Evolutionary conservation across 2,329 filamentous ascomycete species (phyloP).

Genomic region (Eutypa lata): DNA sequence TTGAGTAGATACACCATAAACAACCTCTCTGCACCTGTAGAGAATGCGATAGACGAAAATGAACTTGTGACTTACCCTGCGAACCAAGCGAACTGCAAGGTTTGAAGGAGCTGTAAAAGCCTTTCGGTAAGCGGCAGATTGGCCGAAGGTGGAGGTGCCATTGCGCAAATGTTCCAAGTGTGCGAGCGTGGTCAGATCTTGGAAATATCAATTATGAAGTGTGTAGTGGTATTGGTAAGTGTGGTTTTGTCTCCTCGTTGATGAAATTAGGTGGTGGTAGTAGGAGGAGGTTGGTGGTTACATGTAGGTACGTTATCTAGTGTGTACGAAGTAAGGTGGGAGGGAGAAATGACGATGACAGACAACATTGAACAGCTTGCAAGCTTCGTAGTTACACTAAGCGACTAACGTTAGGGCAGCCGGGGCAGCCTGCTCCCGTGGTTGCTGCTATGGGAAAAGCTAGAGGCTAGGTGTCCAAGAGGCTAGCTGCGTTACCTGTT

Average conservation of each 20-base stretch:
- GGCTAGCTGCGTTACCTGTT: too few species aligned
- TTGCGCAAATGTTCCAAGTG: constrained; percentile 29
- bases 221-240: neutral
- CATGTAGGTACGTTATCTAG: too few species aligned
- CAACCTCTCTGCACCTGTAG: too few species aligned
- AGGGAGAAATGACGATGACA: neutral
- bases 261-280: neutral
- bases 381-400: too few species aligned
- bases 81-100: constrained; percentile 63
- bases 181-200: neutral
- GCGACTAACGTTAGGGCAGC: too few species aligned
- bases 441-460: too few species aligned
- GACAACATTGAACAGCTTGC: neutral
- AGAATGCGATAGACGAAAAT: constrained; percentile 12
- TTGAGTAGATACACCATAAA: too few species aligned
- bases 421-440: too few species aligned
- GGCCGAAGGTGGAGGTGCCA: constrained; percentile 73
- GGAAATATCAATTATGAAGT: constrained; percentile 7
- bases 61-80: constrained; percentile 48
- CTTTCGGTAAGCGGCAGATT: constrained; percentile 70
- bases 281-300: neutral
- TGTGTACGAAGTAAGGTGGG: neutral
- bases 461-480: too few species aligned
- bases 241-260: neutral
- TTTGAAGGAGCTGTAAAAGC: constrained; percentile 76